Evolutionary conservation across 306 rosid genomes (phyloP).

Genomic region (Luffa aegyptiaca): DNA sequence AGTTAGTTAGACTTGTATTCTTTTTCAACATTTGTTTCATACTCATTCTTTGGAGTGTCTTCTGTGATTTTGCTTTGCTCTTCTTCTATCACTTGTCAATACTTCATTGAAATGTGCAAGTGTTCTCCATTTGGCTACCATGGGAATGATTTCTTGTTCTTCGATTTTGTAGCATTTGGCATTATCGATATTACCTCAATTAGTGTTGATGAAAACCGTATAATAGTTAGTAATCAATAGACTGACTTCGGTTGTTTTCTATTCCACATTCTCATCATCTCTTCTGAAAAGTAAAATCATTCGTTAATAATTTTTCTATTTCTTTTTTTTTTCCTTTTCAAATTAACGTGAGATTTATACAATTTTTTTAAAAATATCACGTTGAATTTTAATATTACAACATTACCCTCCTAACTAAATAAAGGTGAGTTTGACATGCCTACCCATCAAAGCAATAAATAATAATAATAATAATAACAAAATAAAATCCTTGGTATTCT

Average conservation of each 20-base stretch:
- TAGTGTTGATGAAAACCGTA: background rate
- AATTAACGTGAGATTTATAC: background rate
- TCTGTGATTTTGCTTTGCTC: background rate
- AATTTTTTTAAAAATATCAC: background rate
- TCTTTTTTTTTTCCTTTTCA: background rate
- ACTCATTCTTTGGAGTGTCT: conserved; percentile 1
- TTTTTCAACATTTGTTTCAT: background rate
- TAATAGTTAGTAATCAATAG: background rate
- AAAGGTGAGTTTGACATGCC: too few species aligned
- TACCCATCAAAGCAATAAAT: too few species aligned
- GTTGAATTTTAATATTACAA: background rate
- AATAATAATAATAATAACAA: too few species aligned
- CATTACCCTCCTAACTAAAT: background rate
- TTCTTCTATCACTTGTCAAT: background rate
- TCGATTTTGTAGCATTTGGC: background rate
- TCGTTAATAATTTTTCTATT: too few species aligned
- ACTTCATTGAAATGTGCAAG: background rate
- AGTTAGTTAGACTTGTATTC: background rate
- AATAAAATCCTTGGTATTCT: too few species aligned
- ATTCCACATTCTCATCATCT: background rate
- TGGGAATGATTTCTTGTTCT: background rate
- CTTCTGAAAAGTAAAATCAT: background rate
- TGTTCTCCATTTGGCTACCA: background rate
- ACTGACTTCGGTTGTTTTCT: background rate
- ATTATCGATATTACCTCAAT: background rate